Evolutionary conservation across 805 yeast species (phyloP).

Genomic region (Wickerhamiella parazyma): DNA sequence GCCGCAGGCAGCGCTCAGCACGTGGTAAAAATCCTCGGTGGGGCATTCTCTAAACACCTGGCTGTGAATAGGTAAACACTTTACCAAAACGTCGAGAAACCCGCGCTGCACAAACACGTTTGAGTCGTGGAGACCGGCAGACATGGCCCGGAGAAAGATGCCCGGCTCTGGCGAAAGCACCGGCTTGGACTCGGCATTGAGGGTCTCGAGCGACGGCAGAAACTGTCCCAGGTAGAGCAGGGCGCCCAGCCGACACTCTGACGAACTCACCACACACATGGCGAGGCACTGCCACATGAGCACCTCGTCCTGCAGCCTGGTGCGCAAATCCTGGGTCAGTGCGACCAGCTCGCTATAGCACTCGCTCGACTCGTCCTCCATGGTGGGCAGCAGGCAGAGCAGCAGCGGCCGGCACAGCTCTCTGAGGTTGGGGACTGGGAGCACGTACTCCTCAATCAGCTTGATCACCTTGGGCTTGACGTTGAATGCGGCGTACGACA

Average conservation of each 20-base stretch:
- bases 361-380: constrained; percentile 88
- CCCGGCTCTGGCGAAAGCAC: constrained; percentile 71
- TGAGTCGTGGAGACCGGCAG: constrained; percentile 53
- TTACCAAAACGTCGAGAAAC: constrained; percentile 63
- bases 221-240: constrained; percentile 56
- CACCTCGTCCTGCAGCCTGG: constrained; percentile 45
- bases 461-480: constrained; percentile 68
- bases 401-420: constrained; percentile 54
- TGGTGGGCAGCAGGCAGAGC: constrained; percentile 66
- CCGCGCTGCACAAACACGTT: constrained; percentile 72
- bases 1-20: constrained; percentile 44
- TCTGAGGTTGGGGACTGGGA: constrained; percentile 41
- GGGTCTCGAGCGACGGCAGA: constrained; percentile 36
- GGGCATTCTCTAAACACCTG: constrained; percentile 37
- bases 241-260: constrained; percentile 75
- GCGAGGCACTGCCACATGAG: constrained; percentile 82
- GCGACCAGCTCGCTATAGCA: constrained; percentile 48
- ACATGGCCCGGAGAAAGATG: constrained; percentile 57
- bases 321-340: constrained; percentile 47
- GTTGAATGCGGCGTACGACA: constrained; percentile 78
- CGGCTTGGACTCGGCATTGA: constrained; percentile 22
- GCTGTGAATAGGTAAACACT: constrained; percentile 50
- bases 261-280: constrained; percentile 58
- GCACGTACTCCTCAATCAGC: constrained; percentile 42
- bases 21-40: constrained; percentile 40